These are phyloP conservation scores for Tricholoma furcatifolium DNA, from an alignment of 768 basidiomycete genomes.

Conservation along the genomic window DNA sequence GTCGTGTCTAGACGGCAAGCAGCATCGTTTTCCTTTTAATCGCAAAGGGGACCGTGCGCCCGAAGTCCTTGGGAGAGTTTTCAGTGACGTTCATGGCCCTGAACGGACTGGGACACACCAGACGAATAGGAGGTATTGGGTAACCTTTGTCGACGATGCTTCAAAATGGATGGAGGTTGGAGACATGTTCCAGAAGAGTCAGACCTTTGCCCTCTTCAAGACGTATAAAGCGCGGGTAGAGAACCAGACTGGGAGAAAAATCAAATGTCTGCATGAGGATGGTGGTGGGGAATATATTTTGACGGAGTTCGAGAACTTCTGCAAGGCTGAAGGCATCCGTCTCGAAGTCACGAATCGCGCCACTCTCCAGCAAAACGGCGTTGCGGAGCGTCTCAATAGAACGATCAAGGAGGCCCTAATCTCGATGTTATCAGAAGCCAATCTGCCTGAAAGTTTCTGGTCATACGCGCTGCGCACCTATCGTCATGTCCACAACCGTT, in stretches of 20 bases:
- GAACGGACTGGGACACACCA: background rate
- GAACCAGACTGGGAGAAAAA: slow-evolving; percentile 20
- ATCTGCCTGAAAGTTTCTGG: too few species aligned
- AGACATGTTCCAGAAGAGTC: slow-evolving; percentile 15
- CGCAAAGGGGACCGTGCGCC: background rate
- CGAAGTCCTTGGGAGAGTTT: background rate
- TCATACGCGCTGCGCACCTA: too few species aligned
- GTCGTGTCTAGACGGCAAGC: slow-evolving; percentile 3
- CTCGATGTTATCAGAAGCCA: slow-evolving; percentile 3
- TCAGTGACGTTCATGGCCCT: slow-evolving; percentile 10
- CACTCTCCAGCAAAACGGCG: slow-evolving; percentile 42
- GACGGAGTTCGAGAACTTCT: slow-evolving; percentile 20
- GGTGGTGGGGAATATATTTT: too few species aligned
- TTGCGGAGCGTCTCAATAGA: slow-evolving; percentile 38
- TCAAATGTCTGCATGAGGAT: slow-evolving; percentile 27
- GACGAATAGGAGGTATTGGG: background rate
- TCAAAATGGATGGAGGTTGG: slow-evolving; percentile 3
- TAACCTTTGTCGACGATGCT: slow-evolving; percentile 2
- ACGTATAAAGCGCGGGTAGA: slow-evolving; percentile 32
- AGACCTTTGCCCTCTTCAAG: slow-evolving; percentile 25
- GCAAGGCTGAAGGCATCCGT: slow-evolving; percentile 22
- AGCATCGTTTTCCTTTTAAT: background rate
- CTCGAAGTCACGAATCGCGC: slow-evolving; percentile 21
- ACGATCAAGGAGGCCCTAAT: slow-evolving; percentile 29
- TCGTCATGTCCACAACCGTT: too few species aligned